Base-by-base conservation (phyloP, 2,329 filamentous ascomycete species). In the Ceratocystis destructans region DNA sequence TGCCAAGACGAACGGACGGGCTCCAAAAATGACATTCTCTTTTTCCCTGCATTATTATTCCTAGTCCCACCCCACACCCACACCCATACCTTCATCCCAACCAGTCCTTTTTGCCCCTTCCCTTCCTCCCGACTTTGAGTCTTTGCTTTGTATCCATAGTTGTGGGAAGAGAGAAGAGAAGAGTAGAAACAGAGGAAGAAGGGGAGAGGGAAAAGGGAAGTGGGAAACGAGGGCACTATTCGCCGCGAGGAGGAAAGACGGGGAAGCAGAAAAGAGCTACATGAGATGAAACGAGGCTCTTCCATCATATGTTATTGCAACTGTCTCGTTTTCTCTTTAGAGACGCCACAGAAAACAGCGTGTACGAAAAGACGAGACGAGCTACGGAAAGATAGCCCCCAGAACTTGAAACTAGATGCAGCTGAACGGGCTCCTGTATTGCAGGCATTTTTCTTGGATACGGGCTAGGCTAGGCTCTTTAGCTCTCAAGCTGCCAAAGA, bases 1-100 rank as follows among this genome's bases (percentile, higher is more conserved):
- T 59, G 53, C 53, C 53, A 59, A 59, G 53, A 33, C 53, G 53
- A 59, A 59, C 53, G 28, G 53, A 59, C 53, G 28, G 53, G 25
- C 53, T 31, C 53, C 25, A 59, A 57, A 59, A 59, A 59, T 59
- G 53, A 59, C 53, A 59, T 33, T 59, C 7, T 25, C 33, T 25
- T 53, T 53, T 8, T 53, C 17, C 4, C 12, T 59, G 53, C 53
- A 22, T 22, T 22, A 59, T 59, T 59, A 17, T 33, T 59, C 3
- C 28, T 59, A 59, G 53, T 31, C 5, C 12, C 53, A 59, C 53
- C 12, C 53, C 53, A 25, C 28, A 31, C 22, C 22, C 17, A 17
- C 20, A 25, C 12, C 53, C 53, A 25, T 15, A 31, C 22, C 22
- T 31, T 28, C 20, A 25, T 28, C 50, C 20, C 22, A n/a, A 48